Conservation (phyloP, 2,329 filamentous ascomycete genomes). For the Hymenoscyphus infarciens region DNA sequence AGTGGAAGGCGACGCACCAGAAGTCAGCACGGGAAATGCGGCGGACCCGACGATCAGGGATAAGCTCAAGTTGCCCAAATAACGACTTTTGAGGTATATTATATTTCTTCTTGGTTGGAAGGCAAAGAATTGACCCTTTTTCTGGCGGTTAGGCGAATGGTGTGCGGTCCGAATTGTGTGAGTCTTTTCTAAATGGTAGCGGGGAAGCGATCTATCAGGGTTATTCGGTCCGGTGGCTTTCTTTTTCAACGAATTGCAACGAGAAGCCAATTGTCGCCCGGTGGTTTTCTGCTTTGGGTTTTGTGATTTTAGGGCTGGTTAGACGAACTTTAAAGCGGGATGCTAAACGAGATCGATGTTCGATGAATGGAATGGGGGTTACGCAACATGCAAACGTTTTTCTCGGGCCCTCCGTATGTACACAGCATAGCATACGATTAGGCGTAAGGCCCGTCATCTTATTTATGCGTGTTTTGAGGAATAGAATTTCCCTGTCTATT, state of each 20-base stretch:
- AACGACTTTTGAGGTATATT: not conserved
- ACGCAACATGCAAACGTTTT: not conserved
- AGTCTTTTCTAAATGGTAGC: not conserved
- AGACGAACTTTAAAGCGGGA: not conserved
- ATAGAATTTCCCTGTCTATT: not conserved
- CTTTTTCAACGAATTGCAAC: not conserved
- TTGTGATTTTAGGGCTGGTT: not conserved
- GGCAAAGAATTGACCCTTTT: not conserved
- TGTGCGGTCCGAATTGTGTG: not conserved
- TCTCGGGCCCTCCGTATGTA: not conserved
- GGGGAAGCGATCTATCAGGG: not conserved
- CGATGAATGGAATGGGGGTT: not conserved
- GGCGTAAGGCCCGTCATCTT: not conserved
- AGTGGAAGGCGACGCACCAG: slow-evolving; percentile 26
- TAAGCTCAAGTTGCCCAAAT: slow-evolving; percentile 24
- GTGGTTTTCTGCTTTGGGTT: not conserved
- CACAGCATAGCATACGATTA: slow-evolving; percentile 1
- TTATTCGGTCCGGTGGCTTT: not conserved
- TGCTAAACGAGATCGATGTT: not conserved
- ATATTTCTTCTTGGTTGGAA: not conserved
- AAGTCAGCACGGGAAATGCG: slow-evolving; percentile 19
- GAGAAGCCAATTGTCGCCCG: not conserved
- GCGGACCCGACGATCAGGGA: slow-evolving; percentile 20
- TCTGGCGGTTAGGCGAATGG: not conserved
- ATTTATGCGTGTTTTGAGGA: not conserved